Base-by-base conservation (phyloP, 1,139 yeast species). In the Hemisphaericaspora subhashii region DNA sequence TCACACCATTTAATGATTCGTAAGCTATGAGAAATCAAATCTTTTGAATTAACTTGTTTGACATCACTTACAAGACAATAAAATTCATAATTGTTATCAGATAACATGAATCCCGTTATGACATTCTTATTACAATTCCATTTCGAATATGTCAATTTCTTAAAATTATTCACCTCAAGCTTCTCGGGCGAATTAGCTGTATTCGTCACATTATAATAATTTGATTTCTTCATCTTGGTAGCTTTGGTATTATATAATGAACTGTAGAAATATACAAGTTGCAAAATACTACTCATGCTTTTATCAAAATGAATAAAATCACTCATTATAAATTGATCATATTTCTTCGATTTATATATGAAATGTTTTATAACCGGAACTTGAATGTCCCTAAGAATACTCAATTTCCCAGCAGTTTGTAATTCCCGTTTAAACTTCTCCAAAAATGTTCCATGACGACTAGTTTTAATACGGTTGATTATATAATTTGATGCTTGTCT, bases 361-460 rank as follows among this genome's bases (percentile, higher is more conserved):
- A 92, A 92, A 62, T 90, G 97, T 44, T 81, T 78, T 16, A 88
- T 72, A 37, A 35, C 32, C 0, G 85, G 84, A 1, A 80, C 83
- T 11, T 78, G 77, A 18, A 80, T 69, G 41, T 80, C 86, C 3
- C 49, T 44, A n/a, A 50, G 27, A 11, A 66, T 51, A 14, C 62
- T 55, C 8, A 56, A 44, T 6, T 43, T 45, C 3, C 35, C 36
- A 5, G 60, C 50, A 7, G 40, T 36, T 7, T 53, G 35, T 22
- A 67, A 45, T 35, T 69, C 74, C 6, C 48, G 30, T 64, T 54
- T 65, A 28, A 77, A 62, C 38, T 71, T 64, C 5, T 75, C 48
- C 11, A 64, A 57, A 31, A 66, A 60, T 7, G 59, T 58, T 22
- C 72, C 73, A 15, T 56, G 55, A 37, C 59, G 61, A 13, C 57